phyloP scores from a whole-genome alignment of 2,329 filamentous ascomycete species.

The Paracoccidioides lutzii region DNA sequence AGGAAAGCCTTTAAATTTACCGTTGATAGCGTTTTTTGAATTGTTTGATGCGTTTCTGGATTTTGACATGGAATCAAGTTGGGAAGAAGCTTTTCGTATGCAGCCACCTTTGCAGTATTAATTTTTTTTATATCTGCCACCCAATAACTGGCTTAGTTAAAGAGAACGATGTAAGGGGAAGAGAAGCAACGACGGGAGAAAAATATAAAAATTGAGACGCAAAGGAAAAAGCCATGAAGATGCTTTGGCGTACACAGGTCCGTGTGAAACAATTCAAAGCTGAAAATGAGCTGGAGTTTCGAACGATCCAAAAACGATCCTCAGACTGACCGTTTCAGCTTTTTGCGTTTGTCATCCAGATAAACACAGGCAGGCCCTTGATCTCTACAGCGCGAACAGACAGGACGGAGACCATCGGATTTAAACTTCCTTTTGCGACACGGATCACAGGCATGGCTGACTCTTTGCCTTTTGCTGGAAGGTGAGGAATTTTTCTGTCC shows the following conservation, averaged over 20 bases:
- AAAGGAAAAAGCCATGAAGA: neutral
- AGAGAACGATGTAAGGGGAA: neutral
- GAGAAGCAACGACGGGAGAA: neutral
- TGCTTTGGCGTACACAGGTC: too few species aligned
- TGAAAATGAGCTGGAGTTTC: slow-evolving; percentile 1
- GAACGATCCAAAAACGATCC: neutral
- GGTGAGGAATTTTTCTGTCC: slow-evolving; percentile 3
- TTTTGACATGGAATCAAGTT: slow-evolving; percentile 10
- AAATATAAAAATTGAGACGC: neutral
- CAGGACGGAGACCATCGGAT: slow-evolving; percentile 23
- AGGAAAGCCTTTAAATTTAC: slow-evolving; percentile 3
- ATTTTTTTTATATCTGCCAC: slow-evolving; percentile 9
- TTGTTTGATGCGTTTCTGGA: slow-evolving; percentile 9
- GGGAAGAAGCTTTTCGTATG: slow-evolving; percentile 11
- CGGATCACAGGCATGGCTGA: slow-evolving; percentile 21
- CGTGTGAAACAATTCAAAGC: neutral
- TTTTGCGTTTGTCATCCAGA: slow-evolving; percentile 24
- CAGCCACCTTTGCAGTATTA: slow-evolving; percentile 11
- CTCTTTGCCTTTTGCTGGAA: slow-evolving; percentile 10
- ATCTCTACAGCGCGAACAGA: slow-evolving; percentile 22
- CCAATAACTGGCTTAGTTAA: neutral
- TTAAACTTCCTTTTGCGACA: slow-evolving; percentile 27
- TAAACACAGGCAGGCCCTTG: slow-evolving; percentile 21
- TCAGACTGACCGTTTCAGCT: slow-evolving; percentile 15
- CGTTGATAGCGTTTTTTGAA: slow-evolving; percentile 10